phyloP scores from a whole-genome alignment of 2,329 filamentous ascomycete genomes.

The Botrytis sinoallii region DNA sequence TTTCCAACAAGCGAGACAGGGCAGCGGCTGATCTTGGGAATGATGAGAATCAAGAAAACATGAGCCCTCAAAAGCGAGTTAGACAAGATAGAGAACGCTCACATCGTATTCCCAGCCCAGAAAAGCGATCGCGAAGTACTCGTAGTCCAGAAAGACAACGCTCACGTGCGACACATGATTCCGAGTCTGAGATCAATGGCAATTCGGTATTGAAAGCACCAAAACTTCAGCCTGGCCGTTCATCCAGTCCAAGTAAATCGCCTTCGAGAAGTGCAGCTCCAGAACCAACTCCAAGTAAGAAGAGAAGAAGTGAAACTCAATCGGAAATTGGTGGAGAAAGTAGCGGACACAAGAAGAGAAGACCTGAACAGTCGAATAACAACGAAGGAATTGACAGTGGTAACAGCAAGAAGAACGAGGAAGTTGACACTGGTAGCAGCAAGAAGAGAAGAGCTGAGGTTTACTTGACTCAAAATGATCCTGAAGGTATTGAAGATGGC shows the following conservation, averaged over 20 bases:
- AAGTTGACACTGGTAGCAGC: not conserved
- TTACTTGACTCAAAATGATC: conserved; percentile 33
- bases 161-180: not conserved
- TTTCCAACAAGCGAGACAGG: conserved; percentile 7
- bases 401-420: not conserved
- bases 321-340: conserved; percentile 16
- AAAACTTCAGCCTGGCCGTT: conserved; percentile 3
- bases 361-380: not conserved
- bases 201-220: conserved; percentile 13
- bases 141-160: conserved; percentile 18
- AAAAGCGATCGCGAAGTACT: conserved; percentile 7
- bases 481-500: conserved; percentile 25
- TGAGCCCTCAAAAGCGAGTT: conserved; percentile 30
- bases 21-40: conserved; percentile 19
- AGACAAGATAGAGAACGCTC: conserved; percentile 19
- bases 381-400: not conserved
- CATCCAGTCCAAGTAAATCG: conserved; percentile 13
- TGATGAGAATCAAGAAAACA: conserved; percentile 27
- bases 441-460: conserved; percentile 36
- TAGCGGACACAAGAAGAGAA: conserved; percentile 5
- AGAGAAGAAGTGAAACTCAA: conserved; percentile 35
- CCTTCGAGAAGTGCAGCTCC: conserved; percentile 18
- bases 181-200: conserved; percentile 17
- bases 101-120: conserved; percentile 1
- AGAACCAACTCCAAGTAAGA: conserved; percentile 24